Conservation (phyloP, 108 stramenopile genomes). For the Cyclotella choctawhatcheeana region DNA sequence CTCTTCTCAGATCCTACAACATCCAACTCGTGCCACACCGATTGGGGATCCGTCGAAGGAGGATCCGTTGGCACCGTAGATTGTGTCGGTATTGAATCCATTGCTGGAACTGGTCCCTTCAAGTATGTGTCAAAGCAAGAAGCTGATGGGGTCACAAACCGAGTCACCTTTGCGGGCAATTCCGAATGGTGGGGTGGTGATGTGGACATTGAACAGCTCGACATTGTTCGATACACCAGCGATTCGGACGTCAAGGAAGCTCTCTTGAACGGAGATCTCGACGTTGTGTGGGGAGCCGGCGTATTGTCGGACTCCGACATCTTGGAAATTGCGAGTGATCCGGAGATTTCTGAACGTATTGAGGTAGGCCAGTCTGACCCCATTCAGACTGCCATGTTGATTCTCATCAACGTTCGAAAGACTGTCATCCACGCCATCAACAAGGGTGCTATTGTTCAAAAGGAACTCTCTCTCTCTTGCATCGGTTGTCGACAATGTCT, state of each 20-base stretch:
- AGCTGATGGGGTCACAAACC: constrained; percentile 12
- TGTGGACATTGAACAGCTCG: constrained; percentile 27
- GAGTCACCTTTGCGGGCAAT: constrained; percentile 35
- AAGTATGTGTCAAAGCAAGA: constrained; percentile 17
- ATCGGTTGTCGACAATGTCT: constrained; percentile 38
- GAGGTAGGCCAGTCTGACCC: constrained; percentile 24
- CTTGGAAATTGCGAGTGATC: not conserved
- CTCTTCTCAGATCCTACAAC: constrained; percentile 45
- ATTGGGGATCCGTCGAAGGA: constrained; percentile 20
- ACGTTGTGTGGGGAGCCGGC: constrained; percentile 45
- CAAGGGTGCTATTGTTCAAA: constrained; percentile 37
- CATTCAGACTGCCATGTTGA: constrained; percentile 40
- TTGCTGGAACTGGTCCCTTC: constrained; percentile 54
- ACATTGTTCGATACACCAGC: constrained; percentile 39
- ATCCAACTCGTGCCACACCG: constrained; percentile 49
- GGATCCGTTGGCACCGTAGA: constrained; percentile 19
- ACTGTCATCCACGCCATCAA: constrained; percentile 48
- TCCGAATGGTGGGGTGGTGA: constrained; percentile 50
- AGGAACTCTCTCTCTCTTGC: constrained; percentile 31
- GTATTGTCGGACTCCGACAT: too few species aligned
- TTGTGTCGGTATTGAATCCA: constrained; percentile 42
- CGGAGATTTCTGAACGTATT: not conserved
- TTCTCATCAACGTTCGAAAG: constrained; percentile 28
- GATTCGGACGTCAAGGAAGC: constrained; percentile 36
- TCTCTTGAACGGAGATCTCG: constrained; percentile 37